These are phyloP conservation scores for Plasmodium gallinaceum DNA, from an alignment of 169 alveolate species.

Conservation along the genomic window DNA sequence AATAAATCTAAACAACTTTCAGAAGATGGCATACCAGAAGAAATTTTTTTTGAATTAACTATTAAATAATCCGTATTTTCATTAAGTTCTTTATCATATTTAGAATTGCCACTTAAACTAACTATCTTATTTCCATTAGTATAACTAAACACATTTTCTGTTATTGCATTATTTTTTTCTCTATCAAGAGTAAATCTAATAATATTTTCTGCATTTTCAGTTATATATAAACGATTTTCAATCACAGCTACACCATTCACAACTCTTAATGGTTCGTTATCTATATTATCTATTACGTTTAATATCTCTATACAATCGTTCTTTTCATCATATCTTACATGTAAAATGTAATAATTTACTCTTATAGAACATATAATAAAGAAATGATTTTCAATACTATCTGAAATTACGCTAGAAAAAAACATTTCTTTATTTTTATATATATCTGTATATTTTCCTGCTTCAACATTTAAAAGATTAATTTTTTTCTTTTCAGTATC, in stretches of 20 bases:
- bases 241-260: slow-evolving; percentile 17
- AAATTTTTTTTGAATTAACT: slow-evolving; percentile 28
- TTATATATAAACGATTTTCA: slow-evolving; percentile 11
- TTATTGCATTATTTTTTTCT: neutral
- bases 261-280: slow-evolving; percentile 8
- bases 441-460: slow-evolving; percentile 8
- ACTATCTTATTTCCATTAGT: slow-evolving; percentile 34
- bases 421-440: slow-evolving; percentile 33
- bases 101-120: neutral
- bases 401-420: slow-evolving; percentile 34
- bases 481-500: slow-evolving; percentile 32
- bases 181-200: slow-evolving; percentile 7
- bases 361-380: slow-evolving; percentile 19
- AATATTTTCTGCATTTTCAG: slow-evolving; percentile 40
- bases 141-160: slow-evolving; percentile 12
- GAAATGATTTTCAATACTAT: slow-evolving; percentile 29
- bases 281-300: slow-evolving; percentile 20
- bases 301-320: slow-evolving; percentile 4
- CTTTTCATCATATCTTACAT: slow-evolving; percentile 21
- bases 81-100: neutral
- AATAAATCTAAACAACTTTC: slow-evolving; percentile 23
- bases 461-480: neutral
- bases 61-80: slow-evolving; percentile 6
- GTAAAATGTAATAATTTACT: slow-evolving; percentile 27
- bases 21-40: slow-evolving; percentile 38